Evolutionary conservation across 768 basidiomycete species (phyloP), one percentile per base, ranked within the genome.

Genomic region (Serendipita sp.): DNA sequence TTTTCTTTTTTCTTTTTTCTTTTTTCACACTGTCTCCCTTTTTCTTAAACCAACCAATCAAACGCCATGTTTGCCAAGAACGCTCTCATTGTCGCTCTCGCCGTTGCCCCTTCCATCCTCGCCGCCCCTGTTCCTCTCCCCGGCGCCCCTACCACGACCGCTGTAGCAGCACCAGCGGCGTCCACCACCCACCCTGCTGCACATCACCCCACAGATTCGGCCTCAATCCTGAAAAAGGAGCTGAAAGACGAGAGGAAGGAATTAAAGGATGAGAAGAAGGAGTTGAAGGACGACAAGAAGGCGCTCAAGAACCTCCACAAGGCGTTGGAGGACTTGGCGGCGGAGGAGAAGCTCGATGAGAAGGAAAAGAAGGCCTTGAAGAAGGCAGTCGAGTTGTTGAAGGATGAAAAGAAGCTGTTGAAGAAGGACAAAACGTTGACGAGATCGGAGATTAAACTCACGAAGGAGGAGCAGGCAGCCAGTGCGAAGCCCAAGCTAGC

Each of bases 61-160:
- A 24, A 24, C 24, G 32, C 16, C 53, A 54, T 54, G 53, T 2
- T 54, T 15, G 45, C 51, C 46, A 64, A 47, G 63, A 46, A 64
- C 63, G 38, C 63, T n/a, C 24, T 64, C 63, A 41, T 64, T 47
- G 63, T 47, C 10, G 45, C 38, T 28, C 44, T 64, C 46, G 63
- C 32, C 45, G 63, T 48, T 41, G 63, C 46, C 63, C 44, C 63
- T n/a, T 24, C 46, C 62, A 63, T 63, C 62, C 18, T 46, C 13
- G 45, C 45, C 18, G 45, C 45, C 45, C 45, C 45, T 46, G 13
- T 46, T 18, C 45, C 45, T 13, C 13, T 18, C 18, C 13, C 18
- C 18, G 45, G 13, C 18, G 18, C 45, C 18, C 13, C 45, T 13
- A 13, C 45, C 13, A 13, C 11, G 11, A 46, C 45, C 45, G 11